Base-by-base conservation (phyloP, 495 filamentous ascomycete species). In the Penicillium waksmanii region DNA sequence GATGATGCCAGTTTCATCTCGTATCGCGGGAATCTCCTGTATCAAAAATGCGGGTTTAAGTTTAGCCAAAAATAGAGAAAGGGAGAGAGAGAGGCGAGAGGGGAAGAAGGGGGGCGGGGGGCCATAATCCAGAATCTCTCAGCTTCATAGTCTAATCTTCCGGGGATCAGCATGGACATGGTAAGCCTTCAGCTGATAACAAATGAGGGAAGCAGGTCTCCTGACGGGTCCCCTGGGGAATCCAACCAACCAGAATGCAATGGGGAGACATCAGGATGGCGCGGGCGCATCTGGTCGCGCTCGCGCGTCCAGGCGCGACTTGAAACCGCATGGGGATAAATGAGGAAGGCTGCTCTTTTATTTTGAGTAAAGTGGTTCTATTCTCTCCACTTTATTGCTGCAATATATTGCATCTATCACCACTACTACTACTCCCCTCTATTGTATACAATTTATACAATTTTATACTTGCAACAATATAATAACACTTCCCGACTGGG, bases 121-220 rank as follows among this genome's bases (percentile, higher is more conserved):
- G 50, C 48, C 42, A 46, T 5, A 44, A 19, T 43, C 15, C 13
- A 8, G 17, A 19, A 19, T 44, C 5, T 44, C 15, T 44, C 36
- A 38, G 36, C 9, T n/a, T 4, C 27, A 8, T 31, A 31, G 27
- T 31, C 27, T 31, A 31, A 31, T 31, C 27, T 31, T 31, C 27
- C 27, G 36, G 15, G 36, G 36, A 44, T 44, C 15, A 18, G n/a
- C 42, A 44, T 38, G 36, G 12, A 12, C 36, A 38, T 38, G 12
- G 36, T 19, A 8, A 17, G 17, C 17, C 36, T 61, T 57, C 57
- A 64, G 63, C 56, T 62, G 60, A 61, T 63, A 63, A 56, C 61
- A 66, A 69, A 67, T 66, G 56, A 66, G 55, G 60, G 55, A 15
- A 57, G 48, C 48, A 52, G 58, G 68, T 70, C 68, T 70, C 63